A percentile compares a stretch with the other conserved stretches of the same genome.
Conservation (phyloP, 2,329 filamentous ascomycete genomes). For the Aspergillus ruber region DNA sequence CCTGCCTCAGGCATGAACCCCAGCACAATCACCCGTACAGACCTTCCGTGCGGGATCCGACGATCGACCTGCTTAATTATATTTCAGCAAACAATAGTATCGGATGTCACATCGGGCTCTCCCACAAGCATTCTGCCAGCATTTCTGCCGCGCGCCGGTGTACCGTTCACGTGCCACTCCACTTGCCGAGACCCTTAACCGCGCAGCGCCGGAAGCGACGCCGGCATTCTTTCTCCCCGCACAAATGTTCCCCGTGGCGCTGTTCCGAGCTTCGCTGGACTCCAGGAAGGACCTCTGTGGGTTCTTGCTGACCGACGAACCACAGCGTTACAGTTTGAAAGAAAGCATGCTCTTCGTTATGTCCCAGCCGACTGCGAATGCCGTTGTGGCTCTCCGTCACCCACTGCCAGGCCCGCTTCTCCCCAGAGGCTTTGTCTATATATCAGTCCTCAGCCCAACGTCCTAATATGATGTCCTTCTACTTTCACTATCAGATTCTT, state of each 20-base stretch:
- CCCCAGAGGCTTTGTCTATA: slow-evolving; percentile 19
- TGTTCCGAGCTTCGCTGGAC: not conserved
- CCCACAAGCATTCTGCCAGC: not conserved
- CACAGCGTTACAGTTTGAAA: not conserved
- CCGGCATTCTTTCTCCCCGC: not conserved
- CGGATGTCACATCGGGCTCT: not conserved
- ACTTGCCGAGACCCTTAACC: slow-evolving; percentile 27
- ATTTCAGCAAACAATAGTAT: too few relatives aligned
- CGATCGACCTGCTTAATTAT: too few relatives aligned
- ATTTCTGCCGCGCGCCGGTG: not conserved
- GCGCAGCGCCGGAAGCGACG: not conserved
- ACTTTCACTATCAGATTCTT: not conserved
- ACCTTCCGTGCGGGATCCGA: too few relatives aligned
- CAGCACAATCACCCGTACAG: too few relatives aligned
- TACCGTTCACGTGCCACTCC: slow-evolving; percentile 22
- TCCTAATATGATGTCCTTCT: not conserved
- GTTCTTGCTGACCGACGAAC: slow-evolving; percentile 1
- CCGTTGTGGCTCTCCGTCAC: slow-evolving; percentile 26
- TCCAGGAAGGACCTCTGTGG: not conserved
- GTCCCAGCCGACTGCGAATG: slow-evolving; percentile 29
- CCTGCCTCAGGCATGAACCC: not conserved
- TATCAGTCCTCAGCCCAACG: slow-evolving; percentile 12
- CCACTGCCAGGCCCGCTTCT: slow-evolving; percentile 5
- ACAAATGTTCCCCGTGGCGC: not conserved
- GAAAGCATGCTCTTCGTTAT: slow-evolving; percentile 5